A percentile compares a stretch with the other conserved stretches of the same genome.
phyloP scores from a whole-genome alignment of 2,329 filamentous ascomycete species.

The Blastomyces silverae region DNA sequence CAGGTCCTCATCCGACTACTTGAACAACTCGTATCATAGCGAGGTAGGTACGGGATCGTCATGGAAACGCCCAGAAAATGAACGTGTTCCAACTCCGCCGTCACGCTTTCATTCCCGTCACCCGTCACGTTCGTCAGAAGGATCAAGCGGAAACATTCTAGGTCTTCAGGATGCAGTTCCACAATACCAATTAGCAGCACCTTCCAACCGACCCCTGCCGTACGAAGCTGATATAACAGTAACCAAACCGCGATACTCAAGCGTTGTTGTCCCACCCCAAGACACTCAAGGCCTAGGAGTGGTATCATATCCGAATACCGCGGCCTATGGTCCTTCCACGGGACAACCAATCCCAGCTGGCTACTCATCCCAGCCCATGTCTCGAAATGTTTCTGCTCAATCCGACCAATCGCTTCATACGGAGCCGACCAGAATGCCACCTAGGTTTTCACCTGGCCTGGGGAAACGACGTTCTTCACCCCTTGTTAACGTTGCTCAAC shows the following conservation, averaged over 20 bases:
- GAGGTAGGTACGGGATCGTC: conserved; percentile 27
- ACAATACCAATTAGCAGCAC: conserved; percentile 3
- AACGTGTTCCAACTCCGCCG: conserved; percentile 26
- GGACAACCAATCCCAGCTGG: conserved; percentile 20
- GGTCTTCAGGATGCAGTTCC: conserved; percentile 3
- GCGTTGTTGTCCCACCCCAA: conserved; percentile 12
- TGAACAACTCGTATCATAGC: conserved; percentile 31
- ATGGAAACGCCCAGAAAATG: conserved; percentile 22
- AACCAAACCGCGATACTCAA: conserved; percentile 21
- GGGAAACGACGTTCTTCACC: conserved; percentile 4
- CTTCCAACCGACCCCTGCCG: conserved; percentile 25
- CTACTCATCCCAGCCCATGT: conserved; percentile 29
- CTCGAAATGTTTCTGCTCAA: conserved; percentile 26
- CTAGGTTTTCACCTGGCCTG: conserved; percentile 16
- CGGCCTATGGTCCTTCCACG: conserved; percentile 10
- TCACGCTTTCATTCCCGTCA: conserved; percentile 26
- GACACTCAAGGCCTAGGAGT: conserved; percentile 9
- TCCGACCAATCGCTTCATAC: conserved; percentile 25
- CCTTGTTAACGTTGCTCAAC: conserved; percentile 3
- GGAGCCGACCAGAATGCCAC: conserved; percentile 21
- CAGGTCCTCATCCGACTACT: conserved; percentile 20
- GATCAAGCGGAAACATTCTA: conserved; percentile 6
- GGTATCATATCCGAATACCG: conserved; percentile 11
- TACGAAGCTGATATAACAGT: conserved; percentile 34
- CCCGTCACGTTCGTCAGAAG: conserved; percentile 17